Conservation (phyloP, 108 stramenopile species). For the Nitzschia palea region DNA sequence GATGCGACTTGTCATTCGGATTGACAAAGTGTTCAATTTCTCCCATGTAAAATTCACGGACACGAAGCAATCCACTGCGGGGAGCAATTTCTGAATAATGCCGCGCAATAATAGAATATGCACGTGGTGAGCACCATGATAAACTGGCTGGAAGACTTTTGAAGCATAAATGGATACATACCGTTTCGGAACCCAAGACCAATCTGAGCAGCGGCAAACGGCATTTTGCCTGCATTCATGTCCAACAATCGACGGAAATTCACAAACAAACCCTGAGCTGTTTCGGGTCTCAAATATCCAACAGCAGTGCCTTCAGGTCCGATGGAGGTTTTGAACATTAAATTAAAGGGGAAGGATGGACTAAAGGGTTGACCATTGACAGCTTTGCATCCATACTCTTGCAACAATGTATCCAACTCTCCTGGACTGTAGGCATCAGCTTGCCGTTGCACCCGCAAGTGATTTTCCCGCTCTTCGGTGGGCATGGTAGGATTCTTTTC, state of each 20-base stretch:
- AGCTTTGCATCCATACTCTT: conserved; percentile 87
- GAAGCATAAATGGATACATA: too few species aligned
- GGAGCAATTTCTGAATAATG: conserved; percentile 98
- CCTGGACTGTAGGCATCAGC: conserved; percentile 96
- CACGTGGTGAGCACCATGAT: too few species aligned
- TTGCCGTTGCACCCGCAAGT: conserved; percentile 90
- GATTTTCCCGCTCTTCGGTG: conserved; percentile 81
- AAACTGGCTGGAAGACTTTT: too few species aligned
- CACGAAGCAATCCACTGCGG: conserved; percentile 95
- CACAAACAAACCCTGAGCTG: conserved; percentile 98
- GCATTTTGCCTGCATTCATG: conserved; percentile 95
- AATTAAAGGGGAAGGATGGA: conserved; percentile 98
- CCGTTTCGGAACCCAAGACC: conserved; percentile 98
- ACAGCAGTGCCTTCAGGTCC: conserved; percentile 97
- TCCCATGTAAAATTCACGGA: conserved; percentile 99
- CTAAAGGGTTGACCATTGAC: conserved; percentile 87
- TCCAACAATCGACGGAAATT: conserved; percentile 98
- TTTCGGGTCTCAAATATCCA: conserved; percentile 99
- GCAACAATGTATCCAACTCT: conserved; percentile 89
- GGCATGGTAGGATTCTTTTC: conserved; percentile 86
- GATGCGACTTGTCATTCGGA: conserved; percentile 96
- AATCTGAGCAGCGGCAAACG: conserved; percentile 99
- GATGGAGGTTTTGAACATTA: conserved; percentile 99
- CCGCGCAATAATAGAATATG: not conserved
- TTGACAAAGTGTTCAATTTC: conserved; percentile 99